Evolutionary conservation across 2,329 filamentous ascomycete genomes (phyloP).

Genomic region (Ascochyta clinopodiicola): DNA sequence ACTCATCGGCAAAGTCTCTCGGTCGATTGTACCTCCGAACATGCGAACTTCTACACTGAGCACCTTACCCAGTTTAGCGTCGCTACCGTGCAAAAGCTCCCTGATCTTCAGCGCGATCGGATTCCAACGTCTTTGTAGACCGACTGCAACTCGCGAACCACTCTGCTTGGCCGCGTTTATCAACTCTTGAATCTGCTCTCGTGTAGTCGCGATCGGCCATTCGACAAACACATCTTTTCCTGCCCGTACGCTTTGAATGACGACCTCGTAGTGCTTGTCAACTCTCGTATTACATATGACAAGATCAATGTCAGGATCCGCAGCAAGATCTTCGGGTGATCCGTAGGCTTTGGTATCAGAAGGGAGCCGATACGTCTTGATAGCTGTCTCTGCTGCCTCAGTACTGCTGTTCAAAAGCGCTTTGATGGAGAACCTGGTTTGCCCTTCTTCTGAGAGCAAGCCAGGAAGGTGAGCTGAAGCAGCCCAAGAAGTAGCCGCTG

Average conservation of each 20-base stretch:
- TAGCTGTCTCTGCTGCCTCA: constrained; percentile 50
- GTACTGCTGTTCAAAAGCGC: constrained; percentile 56
- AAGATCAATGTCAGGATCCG: constrained; percentile 37
- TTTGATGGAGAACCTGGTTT: constrained; percentile 51
- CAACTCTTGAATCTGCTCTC: constrained; percentile 31
- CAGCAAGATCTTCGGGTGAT: constrained; percentile 52
- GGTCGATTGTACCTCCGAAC: constrained; percentile 16
- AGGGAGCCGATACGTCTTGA: constrained; percentile 48
- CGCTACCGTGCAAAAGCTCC: constrained; percentile 40
- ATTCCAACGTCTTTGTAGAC: constrained; percentile 54
- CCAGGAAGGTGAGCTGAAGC: constrained; percentile 65
- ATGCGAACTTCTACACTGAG: constrained; percentile 33
- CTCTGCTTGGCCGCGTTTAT: constrained; percentile 47
- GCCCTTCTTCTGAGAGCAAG: constrained; percentile 53
- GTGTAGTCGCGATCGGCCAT: constrained; percentile 53
- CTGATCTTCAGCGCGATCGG: constrained; percentile 52
- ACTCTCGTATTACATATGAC: constrained; percentile 63
- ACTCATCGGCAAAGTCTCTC: constrained; percentile 21
- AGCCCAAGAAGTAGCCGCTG: constrained; percentile 62
- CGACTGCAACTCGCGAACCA: constrained; percentile 54
- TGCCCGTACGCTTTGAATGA: constrained; percentile 57
- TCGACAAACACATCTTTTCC: constrained; percentile 64
- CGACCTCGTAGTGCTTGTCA: constrained; percentile 58
- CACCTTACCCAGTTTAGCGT: constrained; percentile 47
- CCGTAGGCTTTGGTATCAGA: constrained; percentile 54